A percentile compares a stretch with the other conserved stretches of the same genome.
These are phyloP conservation scores for Dipteronia sinensis DNA, from an alignment of 345 rosid genomes.

Conservation along the genomic window DNA sequence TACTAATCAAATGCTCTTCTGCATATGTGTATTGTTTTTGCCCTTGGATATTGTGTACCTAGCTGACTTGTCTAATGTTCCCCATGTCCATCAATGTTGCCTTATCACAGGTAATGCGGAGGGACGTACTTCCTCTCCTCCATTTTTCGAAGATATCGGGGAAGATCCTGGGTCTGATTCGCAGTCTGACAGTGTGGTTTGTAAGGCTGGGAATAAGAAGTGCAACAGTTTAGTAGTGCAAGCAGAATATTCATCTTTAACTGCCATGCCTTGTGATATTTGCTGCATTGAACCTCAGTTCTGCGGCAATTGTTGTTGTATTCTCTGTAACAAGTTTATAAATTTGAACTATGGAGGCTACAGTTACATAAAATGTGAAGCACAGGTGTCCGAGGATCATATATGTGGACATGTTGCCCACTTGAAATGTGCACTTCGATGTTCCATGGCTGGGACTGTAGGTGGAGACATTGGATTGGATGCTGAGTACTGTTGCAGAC, in stretches of 20 bases:
- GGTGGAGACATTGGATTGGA: slow-evolving; percentile 89
- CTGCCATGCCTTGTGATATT: slow-evolving; percentile 69
- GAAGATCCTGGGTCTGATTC: slow-evolving; percentile 38
- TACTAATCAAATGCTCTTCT: background rate
- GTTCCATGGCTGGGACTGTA: slow-evolving; percentile 81
- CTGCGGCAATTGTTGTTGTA: slow-evolving; percentile 83
- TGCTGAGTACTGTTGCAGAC: no score
- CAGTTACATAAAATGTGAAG: slow-evolving; percentile 74
- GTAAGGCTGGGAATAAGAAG: slow-evolving; percentile 71
- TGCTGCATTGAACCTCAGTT: slow-evolving; percentile 76
- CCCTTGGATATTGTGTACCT: background rate
- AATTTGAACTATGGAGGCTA: slow-evolving; percentile 55
- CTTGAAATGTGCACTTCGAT: slow-evolving; percentile 73
- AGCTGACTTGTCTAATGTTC: slow-evolving; percentile 5
- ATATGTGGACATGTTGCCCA: slow-evolving; percentile 87
- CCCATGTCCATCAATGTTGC: slow-evolving; percentile 1
- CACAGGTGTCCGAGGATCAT: slow-evolving; percentile 44
- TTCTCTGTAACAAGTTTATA: slow-evolving; percentile 69
- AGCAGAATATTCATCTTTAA: slow-evolving; percentile 28
- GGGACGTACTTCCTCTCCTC: slow-evolving; percentile 14
- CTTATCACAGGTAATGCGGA: slow-evolving; percentile 32
- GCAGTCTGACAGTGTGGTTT: slow-evolving; percentile 39
- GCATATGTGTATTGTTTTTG: background rate
- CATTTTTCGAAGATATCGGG: slow-evolving; percentile 32
- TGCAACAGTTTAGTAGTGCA: slow-evolving; percentile 50